Evolutionary conservation across 176 grass and related monocot species (phyloP).

Genomic region (Avena insularis): DNA sequence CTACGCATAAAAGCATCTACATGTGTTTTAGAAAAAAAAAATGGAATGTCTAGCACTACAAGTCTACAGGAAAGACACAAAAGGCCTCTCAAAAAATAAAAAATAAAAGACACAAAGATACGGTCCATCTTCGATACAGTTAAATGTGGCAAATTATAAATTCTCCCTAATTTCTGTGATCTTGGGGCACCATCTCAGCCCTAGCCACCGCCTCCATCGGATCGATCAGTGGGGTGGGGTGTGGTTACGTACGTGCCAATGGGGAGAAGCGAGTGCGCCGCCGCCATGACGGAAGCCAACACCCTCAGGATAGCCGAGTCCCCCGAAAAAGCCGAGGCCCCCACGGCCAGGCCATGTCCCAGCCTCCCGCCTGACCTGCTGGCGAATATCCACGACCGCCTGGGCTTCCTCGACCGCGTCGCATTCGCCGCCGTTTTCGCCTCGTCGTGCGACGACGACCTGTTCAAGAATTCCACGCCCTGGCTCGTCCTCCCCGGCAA

Average conservation of each 20-base stretch:
- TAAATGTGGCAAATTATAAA: too few relatives aligned
- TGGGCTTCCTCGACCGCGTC: constrained; percentile 16
- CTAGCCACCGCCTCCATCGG: not conserved
- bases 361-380: not conserved
- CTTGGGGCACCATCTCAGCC: not conserved
- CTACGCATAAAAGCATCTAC: too few relatives aligned
- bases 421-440: not conserved
- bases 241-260: not conserved
- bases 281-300: not conserved
- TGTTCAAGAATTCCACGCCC: not conserved
- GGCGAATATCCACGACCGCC: constrained; percentile 18
- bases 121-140: not conserved
- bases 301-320: not conserved
- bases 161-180: not conserved
- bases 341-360: not conserved
- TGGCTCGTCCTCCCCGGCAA: constrained; percentile 10
- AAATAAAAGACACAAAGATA: too few relatives aligned
- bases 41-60: too few relatives aligned
- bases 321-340: not conserved
- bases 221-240: not conserved
- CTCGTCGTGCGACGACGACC: not conserved
- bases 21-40: too few relatives aligned
- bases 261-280: constrained; percentile 13
- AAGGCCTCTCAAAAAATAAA: too few relatives aligned
- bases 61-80: too few relatives aligned